Percentiles rank a stretch among this genome's conserved stretches.
These are phyloP conservation scores for Carallia brachiata DNA, from an alignment of 345 rosid species.

Conservation along the genomic window DNA sequence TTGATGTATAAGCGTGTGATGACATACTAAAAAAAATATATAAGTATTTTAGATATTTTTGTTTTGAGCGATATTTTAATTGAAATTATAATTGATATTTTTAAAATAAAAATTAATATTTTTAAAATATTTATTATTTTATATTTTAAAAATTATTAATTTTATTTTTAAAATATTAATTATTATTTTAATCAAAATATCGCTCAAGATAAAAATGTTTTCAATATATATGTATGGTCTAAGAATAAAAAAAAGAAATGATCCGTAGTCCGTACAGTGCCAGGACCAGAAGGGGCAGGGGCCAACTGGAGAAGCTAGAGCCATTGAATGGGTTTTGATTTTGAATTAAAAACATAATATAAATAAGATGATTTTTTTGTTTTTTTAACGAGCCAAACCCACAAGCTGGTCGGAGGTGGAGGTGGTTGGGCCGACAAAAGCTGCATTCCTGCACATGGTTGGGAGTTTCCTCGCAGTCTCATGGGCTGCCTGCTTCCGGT, in stretches of 20 bases:
- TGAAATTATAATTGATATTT: too few species aligned
- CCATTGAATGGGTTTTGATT: constrained; percentile 16
- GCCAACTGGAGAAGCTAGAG: constrained; percentile 26
- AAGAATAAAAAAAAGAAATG: background rate
- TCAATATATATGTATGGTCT: too few species aligned
- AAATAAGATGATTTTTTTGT: too few species aligned
- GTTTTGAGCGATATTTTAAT: too few species aligned
- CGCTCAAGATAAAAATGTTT: too few species aligned
- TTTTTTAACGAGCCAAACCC: constrained; percentile 5
- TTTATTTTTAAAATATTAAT: too few species aligned
- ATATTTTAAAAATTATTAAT: too few species aligned
- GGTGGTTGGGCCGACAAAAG: constrained; percentile 50
- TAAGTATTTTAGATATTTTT: background rate
- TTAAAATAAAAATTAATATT: too few species aligned
- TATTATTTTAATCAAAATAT: too few species aligned
- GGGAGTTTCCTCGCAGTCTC: background rate
- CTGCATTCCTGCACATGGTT: constrained; percentile 39
- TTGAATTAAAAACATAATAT: background rate
- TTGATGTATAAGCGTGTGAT: background rate
- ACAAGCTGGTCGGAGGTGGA: constrained; percentile 46
- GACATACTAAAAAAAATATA: background rate
- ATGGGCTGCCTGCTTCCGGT: background rate
- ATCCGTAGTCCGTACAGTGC: constrained; percentile 33
- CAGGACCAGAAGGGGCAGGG: background rate
- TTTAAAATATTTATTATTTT: too few species aligned